Percentiles rank a stretch among this genome's conserved stretches.
Conservation (phyloP, 202 grass and related monocot genomes). For the Carex sylvatica region DNA sequence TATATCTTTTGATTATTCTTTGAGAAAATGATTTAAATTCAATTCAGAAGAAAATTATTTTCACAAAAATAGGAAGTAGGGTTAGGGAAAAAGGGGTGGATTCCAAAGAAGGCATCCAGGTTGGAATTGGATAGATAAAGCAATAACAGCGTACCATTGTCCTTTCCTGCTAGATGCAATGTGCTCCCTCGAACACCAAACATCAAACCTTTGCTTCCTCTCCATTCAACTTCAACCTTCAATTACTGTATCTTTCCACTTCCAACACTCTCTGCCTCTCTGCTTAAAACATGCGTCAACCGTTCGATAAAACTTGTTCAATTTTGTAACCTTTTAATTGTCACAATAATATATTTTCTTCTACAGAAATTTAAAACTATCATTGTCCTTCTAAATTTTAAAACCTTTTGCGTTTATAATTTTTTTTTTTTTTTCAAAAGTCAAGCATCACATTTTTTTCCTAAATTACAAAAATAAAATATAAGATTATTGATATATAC, state of each 20-base stretch:
- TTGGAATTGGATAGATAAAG: slow-evolving; percentile 3
- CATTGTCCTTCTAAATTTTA: too few species aligned
- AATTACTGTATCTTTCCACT: too few species aligned
- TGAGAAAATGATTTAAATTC: neutral
- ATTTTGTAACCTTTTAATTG: too few species aligned
- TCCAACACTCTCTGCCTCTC: too few species aligned
- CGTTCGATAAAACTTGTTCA: too few species aligned
- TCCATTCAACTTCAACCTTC: too few species aligned
- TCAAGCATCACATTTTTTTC: neutral
- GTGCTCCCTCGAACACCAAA: neutral
- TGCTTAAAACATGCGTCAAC: too few species aligned
- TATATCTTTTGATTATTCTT: neutral
- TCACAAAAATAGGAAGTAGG: neutral
- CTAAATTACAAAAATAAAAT: neutral
- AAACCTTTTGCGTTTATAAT: too few species aligned
- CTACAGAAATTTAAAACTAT: too few species aligned
- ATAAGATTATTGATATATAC: neutral
- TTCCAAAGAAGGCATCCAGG: neutral
- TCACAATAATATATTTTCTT: too few species aligned
- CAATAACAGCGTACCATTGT: slow-evolving; percentile 7
- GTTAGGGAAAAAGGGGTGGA: neutral
- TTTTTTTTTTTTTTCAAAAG: neutral
- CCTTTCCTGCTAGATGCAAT: neutral
- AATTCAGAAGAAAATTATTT: neutral
- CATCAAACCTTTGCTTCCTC: neutral